A percentile compares a stretch with the other conserved stretches of the same genome.
These are phyloP conservation scores for Hymenoscyphus salicellus DNA, from an alignment of 2,329 filamentous ascomycete genomes.

Conservation along the genomic window DNA sequence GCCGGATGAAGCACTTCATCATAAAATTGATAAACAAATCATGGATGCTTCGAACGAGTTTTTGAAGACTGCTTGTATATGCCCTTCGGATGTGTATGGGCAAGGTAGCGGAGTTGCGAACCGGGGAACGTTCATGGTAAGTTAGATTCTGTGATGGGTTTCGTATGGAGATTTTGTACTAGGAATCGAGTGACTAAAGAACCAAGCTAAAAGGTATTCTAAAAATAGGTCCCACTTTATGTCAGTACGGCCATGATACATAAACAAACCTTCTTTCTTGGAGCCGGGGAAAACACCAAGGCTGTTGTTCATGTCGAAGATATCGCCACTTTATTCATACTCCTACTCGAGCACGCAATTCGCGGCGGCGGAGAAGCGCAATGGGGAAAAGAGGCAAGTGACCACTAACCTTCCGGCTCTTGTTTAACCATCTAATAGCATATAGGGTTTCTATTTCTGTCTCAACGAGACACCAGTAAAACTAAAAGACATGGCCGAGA, in stretches of 20 bases:
- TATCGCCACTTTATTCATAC: neutral
- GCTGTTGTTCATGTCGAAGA: neutral
- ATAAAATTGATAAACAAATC: neutral
- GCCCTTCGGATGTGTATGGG: neutral
- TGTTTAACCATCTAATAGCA: neutral
- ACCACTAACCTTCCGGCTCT: neutral
- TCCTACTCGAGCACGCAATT: neutral
- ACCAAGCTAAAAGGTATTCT: neutral
- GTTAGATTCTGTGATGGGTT: neutral
- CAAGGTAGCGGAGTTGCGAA: neutral
- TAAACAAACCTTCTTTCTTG: neutral
- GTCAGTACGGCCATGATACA: neutral
- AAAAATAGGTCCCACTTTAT: neutral
- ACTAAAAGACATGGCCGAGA: neutral
- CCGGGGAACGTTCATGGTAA: neutral
- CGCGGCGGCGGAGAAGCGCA: neutral
- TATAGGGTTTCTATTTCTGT: neutral
- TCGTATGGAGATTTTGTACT: neutral
- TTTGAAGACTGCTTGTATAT: neutral
- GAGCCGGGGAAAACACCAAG: neutral
- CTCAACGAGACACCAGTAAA: conserved; percentile 1
- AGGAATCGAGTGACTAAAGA: neutral
- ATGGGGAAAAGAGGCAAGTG: neutral
- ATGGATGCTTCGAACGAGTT: neutral
- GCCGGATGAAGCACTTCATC: neutral